Base-by-base conservation (phyloP, 208 protist genomes). In the Herpetomonas muscarum region DNA sequence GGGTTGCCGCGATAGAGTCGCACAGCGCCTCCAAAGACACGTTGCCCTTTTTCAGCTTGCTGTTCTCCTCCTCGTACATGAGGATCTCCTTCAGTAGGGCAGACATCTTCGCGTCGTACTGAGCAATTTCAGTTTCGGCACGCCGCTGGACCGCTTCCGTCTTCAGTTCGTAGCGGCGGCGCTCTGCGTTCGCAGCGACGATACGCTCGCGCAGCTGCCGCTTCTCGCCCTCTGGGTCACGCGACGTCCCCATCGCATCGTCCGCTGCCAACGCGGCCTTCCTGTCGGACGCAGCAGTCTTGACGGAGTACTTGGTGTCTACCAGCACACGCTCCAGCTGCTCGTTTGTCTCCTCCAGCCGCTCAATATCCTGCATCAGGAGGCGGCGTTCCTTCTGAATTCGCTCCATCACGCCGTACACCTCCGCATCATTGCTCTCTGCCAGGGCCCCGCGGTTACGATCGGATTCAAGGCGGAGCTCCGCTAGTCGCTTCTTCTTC, bases 21-120 rank as follows among this genome's bases (percentile, higher is more conserved):
- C 87, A 93, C 1, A 85, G 60, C 15, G 62, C 55, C 31, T 85
- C 76, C 6, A 85, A 57, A 17, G 76, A 63, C 22, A 54, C 28
- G 49, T 78, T 82, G 46, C 75, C 70, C 30, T 36, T 59, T 55
- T 89, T 61, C 5, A 92, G 54, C 13, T 87, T 66, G 28, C 74
- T 62, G 66, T 90, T 91, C 52, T 90, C 87, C 44, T 70, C 65
- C 44, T 93, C 87, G 56, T 90, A 78, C 25, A 79, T 63, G 26
- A 80, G 58, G 62, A 93, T 73, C 32, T 90, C 77, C 19, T 64
- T 71, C 15, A 73, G 67, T 32, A 88, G 56, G 44, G 80, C 68
- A 26, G 71, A 75, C 67, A 93, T 79, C 29, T 68, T 76, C 3
- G 54, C 36, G 7, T 76, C 73, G 65, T 93, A 81, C 58, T 76